A percentile compares a stretch with the other conserved stretches of the same genome.
Evolutionary conservation across 1,139 yeast species (phyloP).

Genomic region (Sugiyamaella japonica): DNA sequence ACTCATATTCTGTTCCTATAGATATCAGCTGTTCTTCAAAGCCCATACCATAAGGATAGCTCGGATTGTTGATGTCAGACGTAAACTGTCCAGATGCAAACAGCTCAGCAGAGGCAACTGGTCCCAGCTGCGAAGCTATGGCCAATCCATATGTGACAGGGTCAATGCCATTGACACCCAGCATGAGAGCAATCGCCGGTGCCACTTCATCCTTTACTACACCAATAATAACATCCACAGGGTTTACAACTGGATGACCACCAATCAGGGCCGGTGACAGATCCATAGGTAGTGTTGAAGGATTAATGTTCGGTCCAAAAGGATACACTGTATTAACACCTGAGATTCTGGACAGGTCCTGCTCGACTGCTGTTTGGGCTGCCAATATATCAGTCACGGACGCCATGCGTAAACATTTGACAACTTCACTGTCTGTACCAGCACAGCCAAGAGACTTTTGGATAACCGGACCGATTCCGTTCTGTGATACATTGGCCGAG

Average conservation of each 20-base stretch:
- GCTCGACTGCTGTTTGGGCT: constrained; percentile 24
- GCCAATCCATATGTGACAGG: constrained; percentile 17
- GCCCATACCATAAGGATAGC: constrained; percentile 4
- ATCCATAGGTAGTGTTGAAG: constrained; percentile 26
- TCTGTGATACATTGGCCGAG: constrained; percentile 26
- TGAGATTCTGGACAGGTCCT: constrained; percentile 12
- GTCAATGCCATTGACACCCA: constrained; percentile 18
- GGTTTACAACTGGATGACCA: constrained; percentile 28
- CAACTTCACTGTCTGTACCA: neutral
- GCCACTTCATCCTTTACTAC: constrained; percentile 34
- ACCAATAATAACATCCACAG: constrained; percentile 35
- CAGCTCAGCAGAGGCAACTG: neutral
- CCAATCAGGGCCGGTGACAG: constrained; percentile 26
- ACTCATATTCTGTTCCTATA: constrained; percentile 30
- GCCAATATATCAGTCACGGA: constrained; percentile 26
- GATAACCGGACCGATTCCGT: constrained; percentile 23
- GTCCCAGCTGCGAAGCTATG: constrained; percentile 22
- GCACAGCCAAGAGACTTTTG: constrained; percentile 27
- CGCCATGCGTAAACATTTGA: constrained; percentile 28
- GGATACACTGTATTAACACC: constrained; percentile 32
- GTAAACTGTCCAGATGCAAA: constrained; percentile 11
- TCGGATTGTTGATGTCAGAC: constrained; percentile 17
- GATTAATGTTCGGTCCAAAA: constrained; percentile 37
- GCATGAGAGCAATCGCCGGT: constrained; percentile 22
- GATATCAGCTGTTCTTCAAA: constrained; percentile 22